Conservation (phyloP, 2,329 filamentous ascomycete genomes). For the Mycogone perniciosa region DNA sequence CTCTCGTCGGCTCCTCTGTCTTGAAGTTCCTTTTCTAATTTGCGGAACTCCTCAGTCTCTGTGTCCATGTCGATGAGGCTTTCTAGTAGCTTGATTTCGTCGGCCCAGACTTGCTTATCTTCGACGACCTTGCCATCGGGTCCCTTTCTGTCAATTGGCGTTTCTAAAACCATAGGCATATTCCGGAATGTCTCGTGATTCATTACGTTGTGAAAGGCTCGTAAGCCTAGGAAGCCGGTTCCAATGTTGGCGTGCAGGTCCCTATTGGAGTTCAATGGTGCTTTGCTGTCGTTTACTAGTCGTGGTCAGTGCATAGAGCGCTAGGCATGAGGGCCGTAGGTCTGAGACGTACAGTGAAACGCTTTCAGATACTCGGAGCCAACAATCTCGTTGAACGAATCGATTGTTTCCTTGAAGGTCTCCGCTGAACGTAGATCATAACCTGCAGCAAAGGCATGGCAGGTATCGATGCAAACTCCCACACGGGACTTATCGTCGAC, state of each 20-base stretch:
- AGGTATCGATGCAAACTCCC: constrained; percentile 94
- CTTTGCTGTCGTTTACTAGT: constrained; percentile 89
- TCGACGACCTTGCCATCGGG: constrained; percentile 61
- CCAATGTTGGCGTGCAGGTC: constrained; percentile 96
- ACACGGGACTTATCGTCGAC: constrained; percentile 78
- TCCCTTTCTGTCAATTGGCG: constrained; percentile 73
- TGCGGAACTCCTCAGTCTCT: constrained; percentile 64
- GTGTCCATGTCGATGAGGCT: constrained; percentile 77
- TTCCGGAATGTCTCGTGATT: constrained; percentile 71
- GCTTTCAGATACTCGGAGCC: constrained; percentile 76
- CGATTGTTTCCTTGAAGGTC: constrained; percentile 66
- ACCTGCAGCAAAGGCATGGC: constrained; percentile 89
- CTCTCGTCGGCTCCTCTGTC: constrained; percentile 65
- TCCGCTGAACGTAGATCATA: constrained; percentile 78
- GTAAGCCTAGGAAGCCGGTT: constrained; percentile 83
- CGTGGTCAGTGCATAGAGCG: constrained; percentile 3
- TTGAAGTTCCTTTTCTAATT: constrained; percentile 58
- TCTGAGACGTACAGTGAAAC: constrained; percentile 51
- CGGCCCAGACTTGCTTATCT: constrained; percentile 80
- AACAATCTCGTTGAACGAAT: constrained; percentile 69
- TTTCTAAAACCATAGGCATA: constrained; percentile 90
- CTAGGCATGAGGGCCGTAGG: not conserved
- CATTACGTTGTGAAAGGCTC: constrained; percentile 85
- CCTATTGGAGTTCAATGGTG: constrained; percentile 71
- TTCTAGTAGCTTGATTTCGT: constrained; percentile 92